These are phyloP conservation scores for Coniochaeta pulveracea DNA, from an alignment of 2,329 filamentous ascomycete genomes.

Conservation along the genomic window DNA sequence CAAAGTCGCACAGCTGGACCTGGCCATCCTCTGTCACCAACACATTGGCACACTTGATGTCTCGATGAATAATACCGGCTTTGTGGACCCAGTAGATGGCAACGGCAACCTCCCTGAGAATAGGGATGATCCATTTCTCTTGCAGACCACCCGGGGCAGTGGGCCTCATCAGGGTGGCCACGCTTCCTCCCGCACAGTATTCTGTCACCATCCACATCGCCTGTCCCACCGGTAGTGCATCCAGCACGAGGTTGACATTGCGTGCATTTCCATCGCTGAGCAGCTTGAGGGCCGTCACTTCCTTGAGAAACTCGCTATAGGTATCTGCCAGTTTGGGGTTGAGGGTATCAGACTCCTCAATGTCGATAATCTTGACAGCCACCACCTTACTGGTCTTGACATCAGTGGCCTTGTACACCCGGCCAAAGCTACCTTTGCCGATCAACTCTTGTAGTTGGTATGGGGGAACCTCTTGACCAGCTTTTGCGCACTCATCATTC, in stretches of 20 bases:
- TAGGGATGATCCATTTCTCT: slow-evolving; percentile 60
- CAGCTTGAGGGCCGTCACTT: slow-evolving; percentile 58
- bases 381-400: slow-evolving; percentile 35
- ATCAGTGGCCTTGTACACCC: slow-evolving; percentile 51
- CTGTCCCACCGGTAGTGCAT: slow-evolving; percentile 65
- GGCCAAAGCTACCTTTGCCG: slow-evolving; percentile 56
- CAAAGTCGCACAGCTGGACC: slow-evolving; percentile 77
- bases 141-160: slow-evolving; percentile 46
- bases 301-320: slow-evolving; percentile 58
- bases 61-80: slow-evolving; percentile 58
- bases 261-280: slow-evolving; percentile 63
- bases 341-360: slow-evolving; percentile 62
- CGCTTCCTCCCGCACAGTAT: slow-evolving; percentile 75
- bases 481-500: slow-evolving; percentile 43
- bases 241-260: slow-evolving; percentile 74
- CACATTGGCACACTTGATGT: slow-evolving; percentile 70
- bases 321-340: slow-evolving; percentile 55
- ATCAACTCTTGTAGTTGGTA: slow-evolving; percentile 56
- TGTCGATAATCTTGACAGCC: slow-evolving; percentile 72
- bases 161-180: slow-evolving; percentile 62
- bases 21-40: slow-evolving; percentile 65
- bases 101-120: slow-evolving; percentile 54
- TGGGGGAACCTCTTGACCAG: slow-evolving; percentile 42
- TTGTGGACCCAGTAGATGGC: slow-evolving; percentile 58
- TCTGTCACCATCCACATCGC: slow-evolving; percentile 84